These are phyloP conservation scores for Monilinia fructigena DNA, from an alignment of 2,329 filamentous ascomycete genomes.

Conservation along the genomic window DNA sequence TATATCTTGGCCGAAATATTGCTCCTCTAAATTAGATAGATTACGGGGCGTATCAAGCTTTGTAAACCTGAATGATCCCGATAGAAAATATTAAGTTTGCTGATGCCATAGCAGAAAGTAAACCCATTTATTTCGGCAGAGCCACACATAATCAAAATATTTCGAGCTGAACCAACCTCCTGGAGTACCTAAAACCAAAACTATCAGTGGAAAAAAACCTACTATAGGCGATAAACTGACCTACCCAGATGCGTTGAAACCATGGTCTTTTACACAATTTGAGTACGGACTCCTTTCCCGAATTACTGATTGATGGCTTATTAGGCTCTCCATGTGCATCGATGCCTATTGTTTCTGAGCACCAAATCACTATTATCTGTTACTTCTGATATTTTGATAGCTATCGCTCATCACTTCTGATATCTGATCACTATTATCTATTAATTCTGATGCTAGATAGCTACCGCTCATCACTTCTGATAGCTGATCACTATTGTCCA, in stretches of 20 bases:
- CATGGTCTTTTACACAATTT: conserved; percentile 19
- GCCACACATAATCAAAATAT: background rate
- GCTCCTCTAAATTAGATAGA: background rate
- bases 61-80: background rate
- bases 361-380: background rate
- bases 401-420: background rate
- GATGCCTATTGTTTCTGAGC: conserved; percentile 14
- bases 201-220: background rate
- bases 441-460: background rate
- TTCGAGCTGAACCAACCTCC: conserved; percentile 2
- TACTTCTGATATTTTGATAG: conserved; percentile 1
- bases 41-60: background rate
- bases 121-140: background rate
- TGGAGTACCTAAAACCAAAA: background rate
- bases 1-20: background rate
- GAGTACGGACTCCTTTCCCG: background rate
- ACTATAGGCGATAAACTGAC: background rate
- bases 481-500: background rate
- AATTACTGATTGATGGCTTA: background rate
- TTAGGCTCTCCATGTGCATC: background rate
- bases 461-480: too few species aligned
- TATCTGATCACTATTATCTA: background rate
- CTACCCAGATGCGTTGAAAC: conserved; percentile 27
- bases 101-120: background rate
- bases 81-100: background rate